Base-by-base conservation (phyloP, 495 filamentous ascomycete genomes). In the Daldinia concentrica region DNA sequence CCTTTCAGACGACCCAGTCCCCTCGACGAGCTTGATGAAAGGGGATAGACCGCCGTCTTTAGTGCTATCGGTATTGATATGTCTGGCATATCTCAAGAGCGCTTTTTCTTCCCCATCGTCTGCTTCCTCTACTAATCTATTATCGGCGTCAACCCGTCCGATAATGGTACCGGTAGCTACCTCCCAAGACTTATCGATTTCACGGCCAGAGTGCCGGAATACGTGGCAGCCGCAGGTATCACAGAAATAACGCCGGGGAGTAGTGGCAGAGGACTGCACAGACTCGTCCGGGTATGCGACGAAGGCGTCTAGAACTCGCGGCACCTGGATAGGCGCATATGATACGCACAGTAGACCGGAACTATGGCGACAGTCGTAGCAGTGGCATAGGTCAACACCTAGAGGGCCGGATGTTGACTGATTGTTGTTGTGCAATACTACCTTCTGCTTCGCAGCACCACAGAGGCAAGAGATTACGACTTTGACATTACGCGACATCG, bases 201-300 rank as follows among this genome's bases (percentile, higher is more conserved):
- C 82, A 69, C 66, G 1, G 66, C 63, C 63, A 59, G 68, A 68
- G 6, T 22, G 9, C 22, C 77, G 74, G 59, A 90, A 88, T 68
- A 89, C 80, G 68, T 91, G 89, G 27, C 88, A 86, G 32, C 90
- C 90, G 67, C 91, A 94, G 14, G 78, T 87, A n/a, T 74, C 70
- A 77, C 92, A 94, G 77, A 92, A 92, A 69, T 87, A 89, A 14
- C 88, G 87, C 19, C 27, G 59, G 19, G 83, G 74, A 32, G 78
- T 74, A 48, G 12, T 19, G 8, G 43, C 8, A 29, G 39, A 29
- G 3, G 58, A 2, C 7, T 27, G n/a, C n/a, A 55, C n/a, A 27
- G 56, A 19, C 26, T 15, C 39, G 26, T 41, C 50, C 11, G 30
- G 17, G 68, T 91, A 92, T 36, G 75, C 71, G 11, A 71, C 79